Percentiles rank a stretch among this genome's conserved stretches.
phyloP scores from a whole-genome alignment of 192 early-diverging fungal genomes.

The Gigaspora rosea region DNA sequence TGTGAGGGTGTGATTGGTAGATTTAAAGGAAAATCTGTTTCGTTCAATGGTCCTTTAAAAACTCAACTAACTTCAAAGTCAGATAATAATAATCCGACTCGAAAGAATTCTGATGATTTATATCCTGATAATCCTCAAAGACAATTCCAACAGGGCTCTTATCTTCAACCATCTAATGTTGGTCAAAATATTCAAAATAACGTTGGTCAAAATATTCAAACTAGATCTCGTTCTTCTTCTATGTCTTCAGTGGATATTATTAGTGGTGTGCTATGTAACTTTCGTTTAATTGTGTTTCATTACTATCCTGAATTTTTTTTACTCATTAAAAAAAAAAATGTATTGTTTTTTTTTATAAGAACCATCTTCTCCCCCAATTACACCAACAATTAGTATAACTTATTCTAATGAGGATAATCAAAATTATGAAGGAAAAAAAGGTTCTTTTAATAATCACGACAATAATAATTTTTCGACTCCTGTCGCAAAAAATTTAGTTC shows the following conservation, averaged over 20 bases:
- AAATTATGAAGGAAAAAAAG: no score
- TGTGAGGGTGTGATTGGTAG: slow-evolving; percentile 59
- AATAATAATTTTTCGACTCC: no score
- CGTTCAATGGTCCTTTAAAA: slow-evolving; percentile 37
- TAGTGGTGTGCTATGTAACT: no score
- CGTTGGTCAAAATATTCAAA: background rate
- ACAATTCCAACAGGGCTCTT: background rate
- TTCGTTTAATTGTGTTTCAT: no score
- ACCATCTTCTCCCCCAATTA: no score
- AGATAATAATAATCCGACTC: background rate
- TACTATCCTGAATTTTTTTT: no score
- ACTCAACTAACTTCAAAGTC: background rate
- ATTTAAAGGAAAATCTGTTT: slow-evolving; percentile 51
- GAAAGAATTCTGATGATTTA: background rate
- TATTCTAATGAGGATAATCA: no score
- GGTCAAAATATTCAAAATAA: background rate
- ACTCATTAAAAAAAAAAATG: no score
- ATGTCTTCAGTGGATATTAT: background rate
- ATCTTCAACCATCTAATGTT: background rate
- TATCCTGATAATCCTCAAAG: background rate
- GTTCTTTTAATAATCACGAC: no score
- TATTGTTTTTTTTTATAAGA: no score
- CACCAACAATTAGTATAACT: no score
- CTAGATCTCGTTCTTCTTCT: background rate
- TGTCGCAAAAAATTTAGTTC: no score